phyloP scores from a whole-genome alignment of 1,139 yeast genomes.

The Geotrichum candidum region DNA sequence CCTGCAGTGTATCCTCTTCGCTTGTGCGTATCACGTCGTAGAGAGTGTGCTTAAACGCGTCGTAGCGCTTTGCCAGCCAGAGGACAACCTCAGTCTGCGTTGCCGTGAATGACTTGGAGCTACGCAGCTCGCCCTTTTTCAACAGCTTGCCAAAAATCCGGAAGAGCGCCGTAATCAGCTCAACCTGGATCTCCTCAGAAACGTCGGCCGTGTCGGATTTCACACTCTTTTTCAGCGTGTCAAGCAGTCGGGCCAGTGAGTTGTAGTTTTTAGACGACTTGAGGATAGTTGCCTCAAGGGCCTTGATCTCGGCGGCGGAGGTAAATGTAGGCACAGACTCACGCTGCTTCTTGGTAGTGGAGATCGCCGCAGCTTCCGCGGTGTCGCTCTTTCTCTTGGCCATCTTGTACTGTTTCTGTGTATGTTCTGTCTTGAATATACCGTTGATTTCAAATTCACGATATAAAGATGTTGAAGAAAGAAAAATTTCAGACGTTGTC shows the following conservation, averaged over 20 bases:
- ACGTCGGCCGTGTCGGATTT: conserved; percentile 26
- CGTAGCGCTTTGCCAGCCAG: conserved; percentile 63
- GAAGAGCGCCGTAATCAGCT: conserved; percentile 46
- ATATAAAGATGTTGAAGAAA: not conserved
- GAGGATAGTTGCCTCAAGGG: conserved; percentile 26
- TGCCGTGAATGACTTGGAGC: conserved; percentile 32
- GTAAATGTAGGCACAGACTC: not conserved
- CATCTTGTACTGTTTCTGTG: not conserved
- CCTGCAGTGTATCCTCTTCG: conserved; percentile 43
- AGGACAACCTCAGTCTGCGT: conserved; percentile 36
- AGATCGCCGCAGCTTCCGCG: not conserved
- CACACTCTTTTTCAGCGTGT: conserved; percentile 32
- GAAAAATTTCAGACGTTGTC: not conserved
- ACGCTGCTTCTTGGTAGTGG: conserved; percentile 7
- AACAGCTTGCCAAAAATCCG: conserved; percentile 55
- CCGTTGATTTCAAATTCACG: not conserved
- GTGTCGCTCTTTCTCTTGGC: conserved; percentile 7
- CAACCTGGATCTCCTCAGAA: conserved; percentile 21
- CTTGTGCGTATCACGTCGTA: conserved; percentile 34
- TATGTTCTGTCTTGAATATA: not conserved
- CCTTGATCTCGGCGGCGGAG: conserved; percentile 6
- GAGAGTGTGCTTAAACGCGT: conserved; percentile 46
- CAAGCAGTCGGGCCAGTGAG: conserved; percentile 44
- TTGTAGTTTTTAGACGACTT: conserved; percentile 47
- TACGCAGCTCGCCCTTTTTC: conserved; percentile 43